phyloP scores from a whole-genome alignment of 2,329 filamentous ascomycete genomes.

The Rhytidhysteron rufulum region DNA sequence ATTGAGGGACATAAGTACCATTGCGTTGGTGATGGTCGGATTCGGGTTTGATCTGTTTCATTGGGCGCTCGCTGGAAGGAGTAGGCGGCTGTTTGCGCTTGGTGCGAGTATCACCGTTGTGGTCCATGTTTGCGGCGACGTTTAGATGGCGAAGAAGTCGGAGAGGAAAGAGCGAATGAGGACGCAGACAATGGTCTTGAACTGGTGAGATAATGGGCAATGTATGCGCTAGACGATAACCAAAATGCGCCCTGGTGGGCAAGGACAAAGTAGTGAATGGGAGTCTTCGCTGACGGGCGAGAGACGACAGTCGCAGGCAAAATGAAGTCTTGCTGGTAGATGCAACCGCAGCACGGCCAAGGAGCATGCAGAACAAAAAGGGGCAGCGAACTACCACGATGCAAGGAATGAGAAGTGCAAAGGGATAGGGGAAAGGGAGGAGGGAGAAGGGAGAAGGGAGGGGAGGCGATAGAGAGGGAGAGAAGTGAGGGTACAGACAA shows the following conservation, averaged over 20 bases:
- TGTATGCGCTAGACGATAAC: not conserved
- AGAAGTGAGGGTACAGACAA: no score
- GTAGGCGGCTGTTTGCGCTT: slow-evolving; percentile 56
- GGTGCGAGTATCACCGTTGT: slow-evolving; percentile 45
- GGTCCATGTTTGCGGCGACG: slow-evolving; percentile 40
- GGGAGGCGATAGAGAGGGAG: not conserved
- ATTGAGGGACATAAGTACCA: slow-evolving; percentile 20
- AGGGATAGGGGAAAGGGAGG: not conserved
- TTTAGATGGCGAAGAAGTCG: not conserved
- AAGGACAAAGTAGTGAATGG: not conserved
- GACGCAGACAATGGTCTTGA: not conserved
- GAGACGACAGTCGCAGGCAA: not conserved
- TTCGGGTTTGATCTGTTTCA: slow-evolving; percentile 54
- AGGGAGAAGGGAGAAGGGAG: not conserved
- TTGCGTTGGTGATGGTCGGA: slow-evolving; percentile 36
- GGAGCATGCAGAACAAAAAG: slow-evolving; percentile 6
- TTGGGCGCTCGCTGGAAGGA: slow-evolving; percentile 48
- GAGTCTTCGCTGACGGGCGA: not conserved
- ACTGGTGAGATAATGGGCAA: not conserved
- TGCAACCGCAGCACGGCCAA: slow-evolving; percentile 2
- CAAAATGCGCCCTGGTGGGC: not conserved
- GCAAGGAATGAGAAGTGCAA: slow-evolving; percentile 3
- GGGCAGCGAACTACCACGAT: slow-evolving; percentile 8
- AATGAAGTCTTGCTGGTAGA: not conserved
- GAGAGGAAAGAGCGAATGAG: not conserved